These are phyloP conservation scores for Phoma sp. DNA, from an alignment of 2,329 filamentous ascomycete genomes.

Conservation along the genomic window DNA sequence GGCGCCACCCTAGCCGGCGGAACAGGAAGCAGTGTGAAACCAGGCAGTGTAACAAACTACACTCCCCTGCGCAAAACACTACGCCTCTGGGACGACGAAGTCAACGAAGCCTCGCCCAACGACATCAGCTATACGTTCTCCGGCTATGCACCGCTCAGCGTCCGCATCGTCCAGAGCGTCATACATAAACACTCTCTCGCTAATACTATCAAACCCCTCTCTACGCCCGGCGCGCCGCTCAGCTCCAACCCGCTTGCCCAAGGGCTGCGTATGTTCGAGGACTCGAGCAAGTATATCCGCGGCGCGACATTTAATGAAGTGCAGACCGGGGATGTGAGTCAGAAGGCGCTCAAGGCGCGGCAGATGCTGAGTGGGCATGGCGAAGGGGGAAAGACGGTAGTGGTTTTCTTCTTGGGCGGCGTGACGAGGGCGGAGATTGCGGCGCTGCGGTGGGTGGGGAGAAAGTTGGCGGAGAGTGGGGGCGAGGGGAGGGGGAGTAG, in stretches of 20 bases:
- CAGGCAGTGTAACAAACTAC: conserved; percentile 76
- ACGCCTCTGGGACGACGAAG: conserved; percentile 91
- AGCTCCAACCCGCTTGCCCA: conserved; percentile 68
- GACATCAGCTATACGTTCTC: conserved; percentile 98
- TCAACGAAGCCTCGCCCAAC: conserved; percentile 91
- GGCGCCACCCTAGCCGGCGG: conserved; percentile 56
- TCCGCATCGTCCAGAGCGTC: conserved; percentile 90
- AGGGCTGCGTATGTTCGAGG: conserved; percentile 94
- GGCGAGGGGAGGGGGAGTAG: conserved; percentile 74
- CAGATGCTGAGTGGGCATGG: conserved; percentile 75
- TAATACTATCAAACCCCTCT: conserved; percentile 64
- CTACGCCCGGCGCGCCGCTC: conserved; percentile 37
- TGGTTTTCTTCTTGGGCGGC: conserved; percentile 97
- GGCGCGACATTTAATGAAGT: conserved; percentile 91
- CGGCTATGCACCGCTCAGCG: conserved; percentile 91
- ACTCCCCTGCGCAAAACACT: conserved; percentile 84
- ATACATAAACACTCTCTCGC: conserved; percentile 85
- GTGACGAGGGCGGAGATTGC: conserved; percentile 97
- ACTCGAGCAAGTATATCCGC: conserved; percentile 83
- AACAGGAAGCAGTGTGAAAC: conserved; percentile 39
- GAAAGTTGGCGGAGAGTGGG: conserved; percentile 71
- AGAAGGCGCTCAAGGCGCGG: conserved; percentile 88
- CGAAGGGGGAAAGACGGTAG: conserved; percentile 74
- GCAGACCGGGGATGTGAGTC: conserved; percentile 78
- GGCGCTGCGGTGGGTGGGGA: conserved; percentile 86